These are phyloP conservation scores for Yarrowia sp. DNA, from an alignment of 805 yeast genomes.

Conservation along the genomic window DNA sequence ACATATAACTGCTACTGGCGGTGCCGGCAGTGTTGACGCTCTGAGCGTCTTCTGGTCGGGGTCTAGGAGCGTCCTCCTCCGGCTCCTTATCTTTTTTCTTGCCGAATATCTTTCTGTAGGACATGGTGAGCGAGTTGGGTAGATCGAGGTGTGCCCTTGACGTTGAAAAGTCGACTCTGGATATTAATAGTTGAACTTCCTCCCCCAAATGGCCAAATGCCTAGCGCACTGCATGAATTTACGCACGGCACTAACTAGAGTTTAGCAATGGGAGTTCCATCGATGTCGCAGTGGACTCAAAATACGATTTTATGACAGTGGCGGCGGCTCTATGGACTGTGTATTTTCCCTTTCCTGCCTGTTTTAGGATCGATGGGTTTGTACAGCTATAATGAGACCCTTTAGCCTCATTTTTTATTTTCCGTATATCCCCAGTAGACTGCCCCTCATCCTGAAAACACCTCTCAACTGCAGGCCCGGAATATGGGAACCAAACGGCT, in stretches of 20 bases:
- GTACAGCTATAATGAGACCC: background rate
- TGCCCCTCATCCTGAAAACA: background rate
- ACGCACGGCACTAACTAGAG: slow-evolving; percentile 25
- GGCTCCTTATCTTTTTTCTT: slow-evolving; percentile 21
- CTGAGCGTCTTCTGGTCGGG: slow-evolving; percentile 6
- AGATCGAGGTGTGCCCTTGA: background rate
- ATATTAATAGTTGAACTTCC: background rate
- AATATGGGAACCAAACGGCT: background rate
- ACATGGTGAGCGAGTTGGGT: background rate
- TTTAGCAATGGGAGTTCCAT: slow-evolving; percentile 1
- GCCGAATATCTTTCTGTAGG: slow-evolving; percentile 22
- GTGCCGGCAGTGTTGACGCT: slow-evolving; percentile 10
- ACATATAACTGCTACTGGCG: slow-evolving; percentile 17
- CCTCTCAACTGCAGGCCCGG: background rate
- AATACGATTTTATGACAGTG: background rate
- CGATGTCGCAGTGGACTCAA: background rate
- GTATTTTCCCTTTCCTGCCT: background rate
- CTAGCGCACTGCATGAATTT: slow-evolving; percentile 11
- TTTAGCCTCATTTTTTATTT: background rate
- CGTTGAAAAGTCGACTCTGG: background rate
- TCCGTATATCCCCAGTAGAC: background rate
- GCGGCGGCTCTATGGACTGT: background rate
- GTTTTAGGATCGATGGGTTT: background rate
- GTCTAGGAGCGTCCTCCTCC: slow-evolving; percentile 1
- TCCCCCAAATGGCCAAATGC: background rate